Conservation (phyloP, 345 rosid genomes). For the Linum tenue region DNA sequence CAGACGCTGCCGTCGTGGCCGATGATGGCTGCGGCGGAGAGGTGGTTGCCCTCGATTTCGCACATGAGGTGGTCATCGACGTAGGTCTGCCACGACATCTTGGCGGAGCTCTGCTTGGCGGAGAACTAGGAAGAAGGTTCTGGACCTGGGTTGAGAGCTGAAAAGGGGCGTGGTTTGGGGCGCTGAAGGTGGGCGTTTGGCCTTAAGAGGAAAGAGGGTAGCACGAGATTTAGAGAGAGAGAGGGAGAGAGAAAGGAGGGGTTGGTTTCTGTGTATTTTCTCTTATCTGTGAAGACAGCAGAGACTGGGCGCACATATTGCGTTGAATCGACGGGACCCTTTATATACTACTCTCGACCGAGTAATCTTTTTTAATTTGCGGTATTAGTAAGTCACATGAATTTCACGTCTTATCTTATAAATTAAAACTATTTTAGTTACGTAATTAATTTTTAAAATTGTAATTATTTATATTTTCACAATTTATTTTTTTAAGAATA, state of each 20-base stretch:
- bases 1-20: conserved; percentile 8
- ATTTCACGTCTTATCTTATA: too few species aligned
- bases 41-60: conserved; percentile 7
- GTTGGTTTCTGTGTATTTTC: neutral
- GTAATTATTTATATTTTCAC: too few species aligned
- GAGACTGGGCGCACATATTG: neutral
- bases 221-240: neutral
- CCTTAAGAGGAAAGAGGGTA: neutral
- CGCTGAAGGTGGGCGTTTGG: neutral
- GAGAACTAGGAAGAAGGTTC: neutral
- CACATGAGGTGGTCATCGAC: conserved; percentile 1
- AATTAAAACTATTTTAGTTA: too few species aligned
- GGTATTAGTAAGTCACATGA: too few species aligned
- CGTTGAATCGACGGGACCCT: neutral
- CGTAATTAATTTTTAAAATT: too few species aligned
- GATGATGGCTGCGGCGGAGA: conserved; percentile 6
- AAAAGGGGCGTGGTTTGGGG: neutral
- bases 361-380: too few species aligned
- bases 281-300: neutral
- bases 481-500: too few species aligned
- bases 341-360: too few species aligned
- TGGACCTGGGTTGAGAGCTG: neutral
- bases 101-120: neutral
- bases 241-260: neutral
- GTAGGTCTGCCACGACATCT: conserved; percentile 7